Percentiles rank a stretch among this genome's conserved stretches.
phyloP scores from a whole-genome alignment of 805 yeast species.

The Kuraishia floccosa region DNA sequence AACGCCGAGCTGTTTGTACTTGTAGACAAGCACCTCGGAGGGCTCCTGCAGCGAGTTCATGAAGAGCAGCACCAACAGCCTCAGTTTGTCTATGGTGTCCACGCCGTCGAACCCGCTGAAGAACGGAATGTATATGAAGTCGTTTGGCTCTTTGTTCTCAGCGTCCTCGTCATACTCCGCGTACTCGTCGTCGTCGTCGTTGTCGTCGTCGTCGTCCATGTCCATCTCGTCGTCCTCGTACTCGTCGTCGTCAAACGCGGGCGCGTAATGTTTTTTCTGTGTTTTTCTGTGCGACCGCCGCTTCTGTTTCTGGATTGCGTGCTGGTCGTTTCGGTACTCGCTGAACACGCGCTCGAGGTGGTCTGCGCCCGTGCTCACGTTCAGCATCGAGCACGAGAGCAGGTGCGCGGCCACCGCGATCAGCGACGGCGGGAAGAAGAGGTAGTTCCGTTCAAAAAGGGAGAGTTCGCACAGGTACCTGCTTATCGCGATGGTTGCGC shows the following conservation, averaged over 20 bases:
- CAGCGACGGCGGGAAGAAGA: constrained; percentile 29
- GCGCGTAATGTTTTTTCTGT: no score
- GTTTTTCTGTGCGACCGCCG: no score
- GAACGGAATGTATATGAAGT: constrained; percentile 33
- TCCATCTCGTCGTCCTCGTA: no score
- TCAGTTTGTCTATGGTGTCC: constrained; percentile 23
- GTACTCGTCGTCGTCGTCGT: constrained; percentile 13
- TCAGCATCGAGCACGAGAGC: constrained; percentile 42
- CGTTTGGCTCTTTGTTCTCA: constrained; percentile 17
- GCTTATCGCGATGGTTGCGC: constrained; percentile 43
- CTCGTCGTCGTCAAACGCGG: no score
- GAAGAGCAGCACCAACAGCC: constrained; percentile 30
- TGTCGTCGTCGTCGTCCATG: constrained; percentile 28
- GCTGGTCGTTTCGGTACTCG: neutral
- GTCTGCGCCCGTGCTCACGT: constrained; percentile 29
- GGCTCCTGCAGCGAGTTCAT: constrained; percentile 29
- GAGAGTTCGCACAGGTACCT: constrained; percentile 46
- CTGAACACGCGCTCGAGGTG: constrained; percentile 14
- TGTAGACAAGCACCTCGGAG: constrained; percentile 39
- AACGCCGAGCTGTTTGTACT: constrained; percentile 41
- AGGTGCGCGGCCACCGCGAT: constrained; percentile 40
- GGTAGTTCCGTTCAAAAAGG: constrained; percentile 33
- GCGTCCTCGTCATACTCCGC: constrained; percentile 17
- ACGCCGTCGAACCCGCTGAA: constrained; percentile 33
- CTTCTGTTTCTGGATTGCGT: neutral